Percentiles rank a stretch among this genome's conserved stretches.
phyloP scores from a whole-genome alignment of 164 flowering plant species.

The Umbellularia californica region DNA sequence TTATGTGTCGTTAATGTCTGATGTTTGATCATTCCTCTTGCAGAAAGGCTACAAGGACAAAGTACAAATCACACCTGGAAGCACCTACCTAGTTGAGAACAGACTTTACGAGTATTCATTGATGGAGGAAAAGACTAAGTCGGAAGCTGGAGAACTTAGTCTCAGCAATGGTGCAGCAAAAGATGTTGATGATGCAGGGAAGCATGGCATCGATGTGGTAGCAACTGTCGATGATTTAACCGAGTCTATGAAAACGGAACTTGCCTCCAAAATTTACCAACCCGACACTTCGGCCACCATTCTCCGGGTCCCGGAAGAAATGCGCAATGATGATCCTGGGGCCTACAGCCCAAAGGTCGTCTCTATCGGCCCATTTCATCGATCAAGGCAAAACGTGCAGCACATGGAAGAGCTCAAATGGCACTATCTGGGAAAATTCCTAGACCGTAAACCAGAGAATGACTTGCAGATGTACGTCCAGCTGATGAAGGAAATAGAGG shows the following conservation, averaged over 20 bases:
- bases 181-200: neutral
- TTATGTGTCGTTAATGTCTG: no score
- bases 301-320: slow-evolving; percentile 7
- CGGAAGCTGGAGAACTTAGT: neutral
- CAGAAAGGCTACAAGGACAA: no score
- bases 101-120: no score
- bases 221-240: neutral
- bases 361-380: slow-evolving; percentile 14
- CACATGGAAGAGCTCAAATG: neutral
- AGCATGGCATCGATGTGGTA: no score
- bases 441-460: neutral
- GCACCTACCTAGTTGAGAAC: no score
- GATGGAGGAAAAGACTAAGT: no score
- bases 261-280: neutral
- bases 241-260: neutral
- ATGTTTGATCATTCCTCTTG: no score
- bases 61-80: no score
- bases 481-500: neutral
- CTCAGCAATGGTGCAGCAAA: no score
- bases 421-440: neutral
- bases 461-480: neutral
- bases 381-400: no score
- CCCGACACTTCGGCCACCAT: neutral
- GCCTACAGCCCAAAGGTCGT: neutral
- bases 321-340: slow-evolving; percentile 1